Conservation (phyloP, 805 yeast species). For the Lachancea quebecensis region DNA sequence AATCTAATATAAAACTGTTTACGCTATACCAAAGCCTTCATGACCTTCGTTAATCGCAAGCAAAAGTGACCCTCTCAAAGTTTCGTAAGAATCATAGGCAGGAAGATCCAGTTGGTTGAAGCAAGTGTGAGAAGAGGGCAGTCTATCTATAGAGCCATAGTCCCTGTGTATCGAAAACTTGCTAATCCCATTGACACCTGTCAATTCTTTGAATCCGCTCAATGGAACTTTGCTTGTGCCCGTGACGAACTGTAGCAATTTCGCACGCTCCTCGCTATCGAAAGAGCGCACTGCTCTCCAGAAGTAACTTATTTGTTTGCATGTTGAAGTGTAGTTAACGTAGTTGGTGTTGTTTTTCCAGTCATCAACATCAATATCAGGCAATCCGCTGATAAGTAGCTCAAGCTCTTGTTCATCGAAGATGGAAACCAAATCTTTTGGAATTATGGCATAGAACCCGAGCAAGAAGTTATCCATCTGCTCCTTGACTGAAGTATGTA, state of each 20-base stretch:
- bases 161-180: slow-evolving; percentile 87
- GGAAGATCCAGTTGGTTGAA: slow-evolving; percentile 94
- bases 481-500: slow-evolving; percentile 74
- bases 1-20: neutral
- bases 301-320: slow-evolving; percentile 90
- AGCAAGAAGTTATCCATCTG: slow-evolving; percentile 79
- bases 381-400: slow-evolving; percentile 85
- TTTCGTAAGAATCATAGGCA: slow-evolving; percentile 83
- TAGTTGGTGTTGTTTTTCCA: slow-evolving; percentile 86
- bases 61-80: slow-evolving; percentile 70
- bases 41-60: slow-evolving; percentile 90
- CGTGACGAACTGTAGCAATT: slow-evolving; percentile 87
- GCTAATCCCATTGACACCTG: slow-evolving; percentile 79
- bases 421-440: slow-evolving; percentile 72
- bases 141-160: slow-evolving; percentile 74
- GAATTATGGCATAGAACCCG: slow-evolving; percentile 88
- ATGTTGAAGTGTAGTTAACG: slow-evolving; percentile 72
- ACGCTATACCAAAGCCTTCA: slow-evolving; percentile 77
- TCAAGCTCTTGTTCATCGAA: slow-evolving; percentile 96
- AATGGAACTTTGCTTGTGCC: slow-evolving; percentile 96
- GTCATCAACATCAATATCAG: slow-evolving; percentile 92
- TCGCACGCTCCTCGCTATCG: slow-evolving; percentile 90
- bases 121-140: slow-evolving; percentile 96
- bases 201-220: slow-evolving; percentile 84
- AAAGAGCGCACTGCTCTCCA: slow-evolving; percentile 97